A percentile compares a stretch with the other conserved stretches of the same genome.
Conservation (phyloP, 78 protist species). For the Blattamonas nauphoetae region DNA sequence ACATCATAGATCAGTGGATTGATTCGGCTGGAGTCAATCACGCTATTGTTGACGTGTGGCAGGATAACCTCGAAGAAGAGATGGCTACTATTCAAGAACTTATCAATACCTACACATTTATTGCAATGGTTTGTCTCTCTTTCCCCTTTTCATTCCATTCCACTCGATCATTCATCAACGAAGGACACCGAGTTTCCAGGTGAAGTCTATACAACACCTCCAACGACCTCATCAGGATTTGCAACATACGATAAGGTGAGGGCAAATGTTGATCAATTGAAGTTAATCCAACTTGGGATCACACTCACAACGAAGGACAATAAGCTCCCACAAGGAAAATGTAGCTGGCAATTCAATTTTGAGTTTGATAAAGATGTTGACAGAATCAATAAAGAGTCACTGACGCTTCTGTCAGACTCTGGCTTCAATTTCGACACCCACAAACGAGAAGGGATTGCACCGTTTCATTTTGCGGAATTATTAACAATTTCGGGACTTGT, state of each 20-base stretch:
- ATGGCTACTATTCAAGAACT: background rate
- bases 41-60: background rate
- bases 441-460: background rate
- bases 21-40: too few relatives aligned
- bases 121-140: too few relatives aligned
- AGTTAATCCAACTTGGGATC: constrained; percentile 30
- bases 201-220: background rate
- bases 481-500: background rate
- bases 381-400: background rate
- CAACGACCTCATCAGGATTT: background rate
- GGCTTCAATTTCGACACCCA: constrained; percentile 24
- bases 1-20: too few relatives aligned
- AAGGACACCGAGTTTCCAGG: constrained; percentile 7
- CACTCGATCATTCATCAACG: background rate
- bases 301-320: background rate
- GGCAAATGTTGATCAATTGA: background rate
- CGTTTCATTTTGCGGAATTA: background rate
- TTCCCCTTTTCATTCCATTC: background rate
- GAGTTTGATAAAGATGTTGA: background rate
- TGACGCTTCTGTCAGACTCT: background rate
- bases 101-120: background rate
- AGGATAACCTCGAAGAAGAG: background rate
- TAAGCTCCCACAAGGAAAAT: background rate
- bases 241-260: background rate
- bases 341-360: constrained; percentile 31